Evolutionary conservation across 768 basidiomycete genomes (phyloP).

Genomic region (Amanita jacksonii): DNA sequence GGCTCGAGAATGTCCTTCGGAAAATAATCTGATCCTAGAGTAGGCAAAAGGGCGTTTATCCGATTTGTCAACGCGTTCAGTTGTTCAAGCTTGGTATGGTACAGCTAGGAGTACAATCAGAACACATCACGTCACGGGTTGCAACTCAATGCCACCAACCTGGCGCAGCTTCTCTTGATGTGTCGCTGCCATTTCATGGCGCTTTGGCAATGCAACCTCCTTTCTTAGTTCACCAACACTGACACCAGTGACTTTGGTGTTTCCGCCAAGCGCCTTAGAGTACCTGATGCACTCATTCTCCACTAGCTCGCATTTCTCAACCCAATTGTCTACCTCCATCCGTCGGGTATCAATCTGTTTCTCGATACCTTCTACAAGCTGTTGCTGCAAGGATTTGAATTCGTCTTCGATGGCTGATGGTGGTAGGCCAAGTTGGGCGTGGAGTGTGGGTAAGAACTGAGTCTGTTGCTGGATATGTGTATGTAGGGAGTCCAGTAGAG

Average conservation of each 20-base stretch:
- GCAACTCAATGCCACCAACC: constrained; percentile 30
- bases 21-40: constrained; percentile 53
- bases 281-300: constrained; percentile 62
- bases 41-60: constrained; percentile 46
- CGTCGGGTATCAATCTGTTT: constrained; percentile 56
- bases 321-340: constrained; percentile 73
- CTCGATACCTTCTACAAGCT: constrained; percentile 70
- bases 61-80: constrained; percentile 62
- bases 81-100: constrained; percentile 73
- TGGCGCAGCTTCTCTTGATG: constrained; percentile 75
- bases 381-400: constrained; percentile 58
- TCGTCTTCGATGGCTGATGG: constrained; percentile 75
- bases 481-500: constrained; percentile 69
- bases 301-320: constrained; percentile 47
- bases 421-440: constrained; percentile 78
- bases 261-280: constrained; percentile 59
- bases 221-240: constrained; percentile 63
- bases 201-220: constrained; percentile 60
- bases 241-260: constrained; percentile 55
- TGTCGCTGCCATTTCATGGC: constrained; percentile 58
- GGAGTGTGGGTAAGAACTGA: constrained; percentile 70
- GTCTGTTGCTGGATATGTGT: constrained; percentile 75
- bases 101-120: constrained; percentile 33
- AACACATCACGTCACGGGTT: neutral
- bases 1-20: constrained; percentile 44